These are phyloP conservation scores for Choanephora cucurbitarum DNA, from an alignment of 371 early-diverging fungal genomes.

Conservation along the genomic window DNA sequence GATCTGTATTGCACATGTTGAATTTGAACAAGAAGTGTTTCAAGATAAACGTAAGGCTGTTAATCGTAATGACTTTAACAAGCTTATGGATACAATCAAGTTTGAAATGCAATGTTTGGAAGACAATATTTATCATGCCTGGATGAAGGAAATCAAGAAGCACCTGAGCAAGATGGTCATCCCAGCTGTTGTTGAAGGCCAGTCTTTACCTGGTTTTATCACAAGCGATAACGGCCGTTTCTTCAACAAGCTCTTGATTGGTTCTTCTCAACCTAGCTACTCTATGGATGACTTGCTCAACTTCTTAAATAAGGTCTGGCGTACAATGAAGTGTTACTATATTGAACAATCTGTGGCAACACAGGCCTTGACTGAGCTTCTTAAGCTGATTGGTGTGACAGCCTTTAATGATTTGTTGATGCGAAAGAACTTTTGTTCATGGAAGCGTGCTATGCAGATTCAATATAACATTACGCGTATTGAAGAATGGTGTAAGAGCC, in stretches of 20 bases:
- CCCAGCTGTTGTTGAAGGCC: conserved; percentile 92
- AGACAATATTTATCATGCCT: conserved; percentile 72
- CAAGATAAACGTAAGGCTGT: conserved; percentile 29
- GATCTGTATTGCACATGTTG: conserved; percentile 40
- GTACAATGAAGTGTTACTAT: conserved; percentile 93
- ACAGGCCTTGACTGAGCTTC: conserved; percentile 88
- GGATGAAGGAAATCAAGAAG: conserved; percentile 95
- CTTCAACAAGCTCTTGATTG: conserved; percentile 75
- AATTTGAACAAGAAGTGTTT: conserved; percentile 38
- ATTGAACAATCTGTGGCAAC: conserved; percentile 79
- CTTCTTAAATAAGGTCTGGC: conserved; percentile 89
- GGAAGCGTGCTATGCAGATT: conserved; percentile 94
- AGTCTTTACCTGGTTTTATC: conserved; percentile 87
- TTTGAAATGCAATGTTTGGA: conserved; percentile 70
- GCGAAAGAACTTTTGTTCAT: conserved; percentile 86
- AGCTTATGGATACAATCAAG: conserved; percentile 61
- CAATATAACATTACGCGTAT: conserved; percentile 95
- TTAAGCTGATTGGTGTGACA: conserved; percentile 87
- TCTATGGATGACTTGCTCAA: conserved; percentile 91
- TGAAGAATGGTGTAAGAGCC: conserved; percentile 97
- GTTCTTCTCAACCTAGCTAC: conserved; percentile 71
- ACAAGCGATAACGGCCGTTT: conserved; percentile 88
- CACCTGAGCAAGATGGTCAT: conserved; percentile 89
- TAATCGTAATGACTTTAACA: conserved; percentile 50
- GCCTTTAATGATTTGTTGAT: conserved; percentile 95